Conservation (phyloP, 495 filamentous ascomycete species). For the Letharia columbiana region DNA sequence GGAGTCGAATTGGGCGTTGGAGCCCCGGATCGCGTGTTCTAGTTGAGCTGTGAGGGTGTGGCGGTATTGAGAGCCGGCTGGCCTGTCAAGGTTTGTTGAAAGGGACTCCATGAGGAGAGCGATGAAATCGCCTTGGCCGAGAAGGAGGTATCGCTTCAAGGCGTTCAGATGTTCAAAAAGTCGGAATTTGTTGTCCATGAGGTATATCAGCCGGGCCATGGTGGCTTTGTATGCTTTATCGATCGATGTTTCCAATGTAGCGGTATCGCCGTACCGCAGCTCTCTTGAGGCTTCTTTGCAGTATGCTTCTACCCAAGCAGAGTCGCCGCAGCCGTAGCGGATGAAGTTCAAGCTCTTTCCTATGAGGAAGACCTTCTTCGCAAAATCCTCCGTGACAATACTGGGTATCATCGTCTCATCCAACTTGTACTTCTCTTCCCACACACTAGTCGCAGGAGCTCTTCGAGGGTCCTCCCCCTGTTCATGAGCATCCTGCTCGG, state of each 20-base stretch:
- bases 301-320: constrained; percentile 91
- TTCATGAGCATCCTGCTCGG: constrained; percentile 50
- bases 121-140: constrained; percentile 97
- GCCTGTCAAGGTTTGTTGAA: constrained; percentile 82
- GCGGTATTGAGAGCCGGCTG: constrained; percentile 88
- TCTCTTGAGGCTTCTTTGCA: constrained; percentile 92
- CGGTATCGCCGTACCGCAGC: constrained; percentile 87
- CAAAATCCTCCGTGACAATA: constrained; percentile 86
- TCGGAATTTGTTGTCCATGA: constrained; percentile 91
- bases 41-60: constrained; percentile 95
- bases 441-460: constrained; percentile 78
- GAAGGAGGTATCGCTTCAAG: constrained; percentile 86
- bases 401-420: constrained; percentile 79
- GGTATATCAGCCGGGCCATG: constrained; percentile 86
- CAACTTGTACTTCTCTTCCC: constrained; percentile 95
- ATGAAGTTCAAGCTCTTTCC: constrained; percentile 99
- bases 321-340: constrained; percentile 85
- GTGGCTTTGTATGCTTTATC: constrained; percentile 96
- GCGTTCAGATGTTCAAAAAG: constrained; percentile 87
- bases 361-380: constrained; percentile 91
- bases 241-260: constrained; percentile 82
- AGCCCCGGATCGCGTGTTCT: constrained; percentile 93
- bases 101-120: constrained; percentile 95
- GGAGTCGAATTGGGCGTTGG: constrained; percentile 92
- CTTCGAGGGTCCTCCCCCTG: constrained; percentile 44